phyloP scores from a whole-genome alignment of 2,329 filamentous ascomycete species.

The Ceratocystis destructans region DNA sequence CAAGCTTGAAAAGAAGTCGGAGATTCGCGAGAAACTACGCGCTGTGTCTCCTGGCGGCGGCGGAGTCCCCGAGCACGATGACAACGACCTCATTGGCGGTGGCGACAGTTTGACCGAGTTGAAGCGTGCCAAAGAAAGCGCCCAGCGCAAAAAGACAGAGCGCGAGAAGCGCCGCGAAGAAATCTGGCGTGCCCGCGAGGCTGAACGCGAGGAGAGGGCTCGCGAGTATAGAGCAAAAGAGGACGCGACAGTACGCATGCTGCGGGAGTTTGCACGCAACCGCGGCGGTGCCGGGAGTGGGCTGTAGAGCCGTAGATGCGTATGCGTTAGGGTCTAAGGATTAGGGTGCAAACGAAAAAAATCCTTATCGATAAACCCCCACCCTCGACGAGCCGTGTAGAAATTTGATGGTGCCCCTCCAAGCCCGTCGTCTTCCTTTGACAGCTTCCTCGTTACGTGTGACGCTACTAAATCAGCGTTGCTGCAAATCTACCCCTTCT shows the following conservation, averaged over 20 bases:
- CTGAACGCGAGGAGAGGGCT: conserved; percentile 67
- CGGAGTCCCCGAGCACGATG: conserved; percentile 45
- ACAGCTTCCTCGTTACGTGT: background rate
- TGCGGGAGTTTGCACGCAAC: conserved; percentile 65
- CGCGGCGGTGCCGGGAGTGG: conserved; percentile 31
- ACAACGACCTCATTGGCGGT: conserved; percentile 65
- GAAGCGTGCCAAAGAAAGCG: conserved; percentile 50
- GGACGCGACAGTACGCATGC: conserved; percentile 67
- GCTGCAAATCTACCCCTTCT: background rate
- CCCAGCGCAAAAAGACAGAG: conserved; percentile 67
- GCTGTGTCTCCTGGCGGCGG: conserved; percentile 47
- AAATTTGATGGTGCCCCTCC: background rate
- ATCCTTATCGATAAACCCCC: conserved; percentile 10
- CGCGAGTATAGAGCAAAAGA: conserved; percentile 61
- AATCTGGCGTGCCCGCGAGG: conserved; percentile 56
- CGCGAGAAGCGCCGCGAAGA: conserved; percentile 73
- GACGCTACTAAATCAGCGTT: background rate
- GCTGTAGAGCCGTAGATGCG: background rate
- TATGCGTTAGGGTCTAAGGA: background rate
- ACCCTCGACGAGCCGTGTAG: background rate
- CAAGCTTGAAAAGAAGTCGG: conserved; percentile 70
- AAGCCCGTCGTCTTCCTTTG: background rate
- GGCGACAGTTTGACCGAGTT: conserved; percentile 52
- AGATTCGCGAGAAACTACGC: conserved; percentile 58
- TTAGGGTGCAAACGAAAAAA: background rate